phyloP scores from a whole-genome alignment of 176 grass and related monocot genomes.

The Phyllostachys edulis region DNA sequence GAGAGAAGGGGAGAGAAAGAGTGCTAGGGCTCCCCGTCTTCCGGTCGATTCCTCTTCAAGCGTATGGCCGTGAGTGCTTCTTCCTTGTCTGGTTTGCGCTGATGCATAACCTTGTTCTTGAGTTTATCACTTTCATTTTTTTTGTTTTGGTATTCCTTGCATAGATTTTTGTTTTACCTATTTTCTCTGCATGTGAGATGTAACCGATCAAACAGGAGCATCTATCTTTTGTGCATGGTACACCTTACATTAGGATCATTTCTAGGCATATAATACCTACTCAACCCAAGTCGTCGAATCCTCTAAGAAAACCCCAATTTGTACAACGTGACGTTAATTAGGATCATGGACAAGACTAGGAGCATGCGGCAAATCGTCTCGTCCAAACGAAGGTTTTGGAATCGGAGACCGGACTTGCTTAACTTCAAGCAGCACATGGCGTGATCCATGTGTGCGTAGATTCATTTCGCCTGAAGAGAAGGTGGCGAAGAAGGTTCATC shows the following conservation, averaged over 20 bases:
- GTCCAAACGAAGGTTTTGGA: neutral
- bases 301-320: too few relatives aligned
- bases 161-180: neutral
- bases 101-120: neutral
- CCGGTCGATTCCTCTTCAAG: neutral
- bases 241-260: neutral
- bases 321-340: neutral
- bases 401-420: too few relatives aligned
- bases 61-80: constrained; percentile 51
- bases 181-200: neutral
- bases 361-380: neutral
- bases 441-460: neutral
- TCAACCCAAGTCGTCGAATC: neutral
- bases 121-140: neutral
- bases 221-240: neutral
- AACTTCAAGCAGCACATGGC: neutral
- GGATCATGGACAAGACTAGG: neutral
- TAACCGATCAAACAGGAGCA: neutral
- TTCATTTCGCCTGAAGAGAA: neutral
- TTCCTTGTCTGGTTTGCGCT: neutral
- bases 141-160: neutral
- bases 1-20: neutral
- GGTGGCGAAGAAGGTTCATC: neutral
- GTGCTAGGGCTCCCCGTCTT: neutral
- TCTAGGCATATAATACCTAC: neutral